Evolutionary conservation across 352 stramenopile species (phyloP), one percentile per base, ranked within the genome.

Genomic region (Achlya hypogyna): DNA sequence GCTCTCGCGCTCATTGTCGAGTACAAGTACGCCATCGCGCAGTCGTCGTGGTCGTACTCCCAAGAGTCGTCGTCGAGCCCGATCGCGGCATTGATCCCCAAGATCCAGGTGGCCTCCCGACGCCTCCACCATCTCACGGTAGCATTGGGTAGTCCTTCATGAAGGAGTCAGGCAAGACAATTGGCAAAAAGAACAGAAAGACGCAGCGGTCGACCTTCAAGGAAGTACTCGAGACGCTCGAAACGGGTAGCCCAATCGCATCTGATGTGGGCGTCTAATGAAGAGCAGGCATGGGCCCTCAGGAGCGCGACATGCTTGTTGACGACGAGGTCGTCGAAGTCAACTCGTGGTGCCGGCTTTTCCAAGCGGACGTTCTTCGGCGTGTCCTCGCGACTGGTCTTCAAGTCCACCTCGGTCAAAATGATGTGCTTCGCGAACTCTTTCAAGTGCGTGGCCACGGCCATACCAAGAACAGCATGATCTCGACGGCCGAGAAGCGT

Each of bases 131-230:
- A 10, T 45, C 2, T 45, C n/a, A n/a, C 12, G 12, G 6, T 42
- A 16, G 34, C 6, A 42, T 16, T 6, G 34, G 14, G 12, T 45
- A 45, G 38, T 45, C 38, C 32, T 87, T 79, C 63, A 86, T 89
- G 77, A 76, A 75, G 38, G 77, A 87, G 60, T 78, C 78, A n/a
- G 80, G 67, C 42, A 88, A 89, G 63, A 84, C 62, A 43, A 81
- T 89, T 23, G 80, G 80, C 63, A 89, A 89, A 70, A 89, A 89
- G 71, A 89, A 78, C 63, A 74, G 80, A 42, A 87, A 87, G 64
- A 52, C 58, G 9, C 80, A 89, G 63, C 74, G 80, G 10, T 87
- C 78, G 63, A 78, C 78, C 69, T 70, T 89, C 38, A 89, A 89
- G 56, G 78, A 87, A 45, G 80, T 89, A 27, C 65, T 89, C 42